Conservation (phyloP, 352 stramenopile genomes). For the Globisporangium abappressorium region DNA sequence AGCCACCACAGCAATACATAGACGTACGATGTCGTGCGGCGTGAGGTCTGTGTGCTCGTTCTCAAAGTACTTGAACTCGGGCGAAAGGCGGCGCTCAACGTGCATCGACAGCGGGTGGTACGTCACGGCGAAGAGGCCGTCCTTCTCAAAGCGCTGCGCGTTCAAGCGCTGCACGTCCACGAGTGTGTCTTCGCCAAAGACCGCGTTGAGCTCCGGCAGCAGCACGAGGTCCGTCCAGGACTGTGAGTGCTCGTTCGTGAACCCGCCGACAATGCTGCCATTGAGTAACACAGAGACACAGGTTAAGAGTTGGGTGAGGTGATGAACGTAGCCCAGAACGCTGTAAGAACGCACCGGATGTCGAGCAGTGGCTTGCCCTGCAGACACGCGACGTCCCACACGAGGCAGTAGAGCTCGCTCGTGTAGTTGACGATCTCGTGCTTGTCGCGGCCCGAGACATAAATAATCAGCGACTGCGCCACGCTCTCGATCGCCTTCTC, state of each 20-base stretch:
- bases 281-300: background rate
- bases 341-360: constrained; percentile 40
- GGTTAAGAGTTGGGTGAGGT: background rate
- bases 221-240: constrained; percentile 68
- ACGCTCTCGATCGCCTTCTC: constrained; percentile 55
- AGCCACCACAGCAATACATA: background rate
- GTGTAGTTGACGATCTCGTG: constrained; percentile 73
- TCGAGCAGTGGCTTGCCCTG: constrained; percentile 59
- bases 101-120: constrained; percentile 66
- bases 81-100: constrained; percentile 39
- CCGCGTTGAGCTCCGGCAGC: constrained; percentile 57
- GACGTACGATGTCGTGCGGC: constrained; percentile 39
- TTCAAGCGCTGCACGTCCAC: constrained; percentile 69
- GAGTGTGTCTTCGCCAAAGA: constrained; percentile 60
- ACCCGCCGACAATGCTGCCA: constrained; percentile 39
- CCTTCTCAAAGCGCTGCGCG: constrained; percentile 50
- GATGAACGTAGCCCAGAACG: too few relatives aligned
- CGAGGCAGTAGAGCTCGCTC: constrained; percentile 71
- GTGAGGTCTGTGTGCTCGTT: constrained; percentile 54
- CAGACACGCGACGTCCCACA: constrained; percentile 65
- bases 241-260: constrained; percentile 17
- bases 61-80: constrained; percentile 74
- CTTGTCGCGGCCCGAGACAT: constrained; percentile 49
- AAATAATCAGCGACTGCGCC: constrained; percentile 51
- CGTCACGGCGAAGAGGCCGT: constrained; percentile 52